Base-by-base conservation (phyloP, 2,329 filamentous ascomycete species). In the Fusarium protoensiforme region DNA sequence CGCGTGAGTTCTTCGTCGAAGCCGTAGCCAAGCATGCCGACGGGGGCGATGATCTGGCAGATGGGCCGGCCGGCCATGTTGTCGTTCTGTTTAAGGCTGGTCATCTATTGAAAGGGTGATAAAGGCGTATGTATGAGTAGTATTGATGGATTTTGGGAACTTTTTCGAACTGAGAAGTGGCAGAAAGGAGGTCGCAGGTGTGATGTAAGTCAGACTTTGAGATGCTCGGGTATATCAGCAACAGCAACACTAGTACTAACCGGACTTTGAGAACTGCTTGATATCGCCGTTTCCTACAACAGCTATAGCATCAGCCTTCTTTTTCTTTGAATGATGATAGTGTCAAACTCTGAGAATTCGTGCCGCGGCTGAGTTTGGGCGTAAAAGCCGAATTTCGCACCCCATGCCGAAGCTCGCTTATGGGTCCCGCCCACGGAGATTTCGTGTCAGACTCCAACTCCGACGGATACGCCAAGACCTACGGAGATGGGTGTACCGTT, bases 1-100 rank as follows among this genome's bases (percentile, higher is more conserved):
- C 64, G 48, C 0, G 75, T 81, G 24, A 81, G 77, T 1, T 72
- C 68, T 33, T 82, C 80, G 59, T 84, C 76, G 54, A 86, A 84
- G 29, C 86, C 86, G 65, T 87, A 88, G 7, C 86, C 86, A 9
- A 88, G 75, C 84, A 86, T 87, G 33, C 84, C 86, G 16, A 86
- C 82, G 0, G 86, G 85, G 0, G 86, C 84, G 3, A 87, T 71
- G 48, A 87, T 85, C 11, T 82, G 78, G 68, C 83, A 84, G 24
- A 83, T 60, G 27, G 71, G 65, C 24, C 27, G n/a, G 7, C 20
- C 7, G 5, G 35, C 33, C 53, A 27, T 38, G 9, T 13, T 24
- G 22, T 38, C 22, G 51, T 14, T 16, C 8, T 14, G 31, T 3
- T n/a, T 14, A 3, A 11, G 13, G 14, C 1, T 10, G 2, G 8